A percentile compares a stretch with the other conserved stretches of the same genome.
These are phyloP conservation scores for Phyllosticta ampelicida DNA, from an alignment of 2,329 filamentous ascomycete genomes.

Conservation along the genomic window DNA sequence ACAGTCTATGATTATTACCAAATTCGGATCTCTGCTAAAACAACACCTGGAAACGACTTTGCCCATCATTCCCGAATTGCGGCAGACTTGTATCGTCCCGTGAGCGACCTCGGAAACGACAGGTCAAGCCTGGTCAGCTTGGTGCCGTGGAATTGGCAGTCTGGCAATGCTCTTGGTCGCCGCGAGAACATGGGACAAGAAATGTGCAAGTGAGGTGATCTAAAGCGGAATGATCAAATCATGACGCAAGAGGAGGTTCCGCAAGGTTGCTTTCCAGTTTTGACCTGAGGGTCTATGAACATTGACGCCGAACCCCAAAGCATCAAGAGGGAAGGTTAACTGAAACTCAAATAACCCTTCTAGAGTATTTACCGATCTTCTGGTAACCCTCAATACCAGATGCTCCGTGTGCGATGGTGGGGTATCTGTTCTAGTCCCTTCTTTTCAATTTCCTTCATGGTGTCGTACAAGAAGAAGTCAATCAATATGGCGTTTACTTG, in stretches of 20 bases:
- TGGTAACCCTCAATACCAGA: slow-evolving; percentile 66
- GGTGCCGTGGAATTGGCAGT: no score
- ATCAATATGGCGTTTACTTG: slow-evolving; percentile 77
- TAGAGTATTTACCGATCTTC: neutral
- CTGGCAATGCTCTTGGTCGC: no score
- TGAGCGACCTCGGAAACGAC: no score
- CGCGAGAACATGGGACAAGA: no score
- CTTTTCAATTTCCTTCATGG: slow-evolving; percentile 72
- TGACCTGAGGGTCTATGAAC: neutral
- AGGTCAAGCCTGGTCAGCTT: no score
- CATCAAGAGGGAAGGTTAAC: neutral
- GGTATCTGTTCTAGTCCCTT: slow-evolving; percentile 48
- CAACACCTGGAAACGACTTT: neutral
- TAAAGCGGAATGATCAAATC: no score
- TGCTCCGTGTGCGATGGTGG: slow-evolving; percentile 83
- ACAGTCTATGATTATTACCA: neutral
- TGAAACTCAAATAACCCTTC: neutral
- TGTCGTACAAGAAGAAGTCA: slow-evolving; percentile 95
- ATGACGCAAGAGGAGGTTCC: no score
- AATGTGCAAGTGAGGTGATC: no score
- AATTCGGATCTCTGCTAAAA: neutral
- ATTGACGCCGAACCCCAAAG: neutral
- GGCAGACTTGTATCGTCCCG: no score
- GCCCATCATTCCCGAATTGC: neutral
- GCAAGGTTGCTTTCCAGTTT: neutral